Conservation (phyloP, 2,329 filamentous ascomycete genomes). For the Xylaria digitata region DNA sequence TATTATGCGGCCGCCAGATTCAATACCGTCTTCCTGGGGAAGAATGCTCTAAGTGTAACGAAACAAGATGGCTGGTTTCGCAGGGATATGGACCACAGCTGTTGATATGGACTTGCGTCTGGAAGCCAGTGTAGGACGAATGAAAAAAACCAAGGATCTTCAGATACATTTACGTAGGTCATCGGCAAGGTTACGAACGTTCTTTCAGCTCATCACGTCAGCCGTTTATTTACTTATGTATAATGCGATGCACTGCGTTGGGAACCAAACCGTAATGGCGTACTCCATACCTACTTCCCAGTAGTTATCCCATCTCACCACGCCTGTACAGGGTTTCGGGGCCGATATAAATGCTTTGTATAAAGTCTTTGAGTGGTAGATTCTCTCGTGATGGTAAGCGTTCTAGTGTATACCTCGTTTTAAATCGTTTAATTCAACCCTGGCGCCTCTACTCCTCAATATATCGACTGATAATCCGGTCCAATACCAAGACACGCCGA, state of each 20-base stretch:
- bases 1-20: not conserved
- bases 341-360: too few relatives aligned
- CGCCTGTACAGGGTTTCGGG: too few relatives aligned
- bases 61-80: slow-evolving; percentile 19
- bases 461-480: too few relatives aligned
- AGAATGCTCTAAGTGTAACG: slow-evolving; percentile 22
- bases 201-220: not conserved
- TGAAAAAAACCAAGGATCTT: not conserved
- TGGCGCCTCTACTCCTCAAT: too few relatives aligned
- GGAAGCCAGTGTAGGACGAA: slow-evolving; percentile 26
- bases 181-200: not conserved
- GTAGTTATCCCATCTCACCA: too few relatives aligned
- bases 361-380: too few relatives aligned
- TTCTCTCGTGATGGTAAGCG: too few relatives aligned
- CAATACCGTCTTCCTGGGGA: not conserved
- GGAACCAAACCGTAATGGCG: too few relatives aligned
- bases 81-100: slow-evolving; percentile 38
- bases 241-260: not conserved
- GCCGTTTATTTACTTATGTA: not conserved
- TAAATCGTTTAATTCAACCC: too few relatives aligned
- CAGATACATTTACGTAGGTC: not conserved
- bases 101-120: slow-evolving; percentile 38
- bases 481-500: too few relatives aligned
- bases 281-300: too few relatives aligned
- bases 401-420: too few relatives aligned